A percentile compares a stretch with the other conserved stretches of the same genome.
Evolutionary conservation across 495 filamentous ascomycete genomes (phyloP).

Genomic region (Neurospora sp.): DNA sequence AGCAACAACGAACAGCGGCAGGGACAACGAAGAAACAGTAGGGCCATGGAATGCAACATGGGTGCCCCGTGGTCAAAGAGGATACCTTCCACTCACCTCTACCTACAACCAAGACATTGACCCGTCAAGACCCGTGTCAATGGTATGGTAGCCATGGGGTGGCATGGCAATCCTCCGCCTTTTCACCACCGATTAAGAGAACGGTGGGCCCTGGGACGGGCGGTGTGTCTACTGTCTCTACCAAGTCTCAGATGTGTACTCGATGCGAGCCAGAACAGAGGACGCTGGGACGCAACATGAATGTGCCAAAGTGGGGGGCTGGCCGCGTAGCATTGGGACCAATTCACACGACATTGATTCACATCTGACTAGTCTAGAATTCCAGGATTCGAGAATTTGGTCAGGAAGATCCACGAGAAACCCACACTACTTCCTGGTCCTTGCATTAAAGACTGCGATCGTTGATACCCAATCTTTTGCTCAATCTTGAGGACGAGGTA

Average conservation of each 20-base stretch:
- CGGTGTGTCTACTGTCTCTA: not conserved
- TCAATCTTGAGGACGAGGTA: not conserved
- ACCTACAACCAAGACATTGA: not conserved
- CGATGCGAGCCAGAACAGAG: not conserved
- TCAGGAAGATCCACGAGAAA: not conserved
- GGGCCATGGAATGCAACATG: not conserved
- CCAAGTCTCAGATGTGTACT: not conserved
- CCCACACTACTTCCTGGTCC: not conserved
- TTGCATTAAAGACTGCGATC: not conserved
- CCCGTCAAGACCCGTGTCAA: not conserved
- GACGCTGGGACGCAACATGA: not conserved
- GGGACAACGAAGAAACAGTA: not conserved
- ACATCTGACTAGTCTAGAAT: not conserved
- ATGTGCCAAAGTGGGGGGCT: not conserved
- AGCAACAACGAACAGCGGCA: not conserved
- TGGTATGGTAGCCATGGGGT: not conserved
- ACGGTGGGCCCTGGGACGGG: not conserved
- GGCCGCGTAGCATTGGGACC: not conserved
- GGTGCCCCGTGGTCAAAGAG: not conserved
- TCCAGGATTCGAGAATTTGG: not conserved
- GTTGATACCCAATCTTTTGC: not conserved
- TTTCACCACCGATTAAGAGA: not conserved
- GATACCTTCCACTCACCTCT: not conserved
- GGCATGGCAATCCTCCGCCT: not conserved
- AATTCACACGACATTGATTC: not conserved